Conservation (phyloP, 306 rosid species). For the Castanea mollissima region DNA sequence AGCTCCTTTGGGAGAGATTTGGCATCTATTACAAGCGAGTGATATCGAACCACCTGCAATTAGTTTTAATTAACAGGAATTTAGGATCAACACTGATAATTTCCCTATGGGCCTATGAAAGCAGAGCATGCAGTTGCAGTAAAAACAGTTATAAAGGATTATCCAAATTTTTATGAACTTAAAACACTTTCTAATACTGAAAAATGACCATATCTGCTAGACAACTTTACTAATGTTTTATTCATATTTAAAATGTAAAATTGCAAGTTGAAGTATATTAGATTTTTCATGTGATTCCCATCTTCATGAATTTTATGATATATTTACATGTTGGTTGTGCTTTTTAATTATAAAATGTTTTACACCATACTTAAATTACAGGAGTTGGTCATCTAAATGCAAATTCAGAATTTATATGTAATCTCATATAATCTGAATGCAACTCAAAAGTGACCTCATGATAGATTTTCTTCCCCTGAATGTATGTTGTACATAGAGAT, state of each 20-base stretch:
- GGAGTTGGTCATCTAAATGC: neutral
- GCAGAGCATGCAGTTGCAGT: neutral
- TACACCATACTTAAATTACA: neutral
- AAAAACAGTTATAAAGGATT: neutral
- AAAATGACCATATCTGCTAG: conserved; percentile 1
- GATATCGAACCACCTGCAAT: conserved; percentile 95
- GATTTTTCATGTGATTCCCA: neutral
- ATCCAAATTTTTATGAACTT: neutral
- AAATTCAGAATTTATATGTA: neutral
- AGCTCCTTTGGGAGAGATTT: conserved; percentile 83
- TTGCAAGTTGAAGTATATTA: neutral
- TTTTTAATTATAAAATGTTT: neutral
- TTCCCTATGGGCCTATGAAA: neutral
- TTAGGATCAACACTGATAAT: conserved; percentile 3
- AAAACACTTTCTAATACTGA: neutral
- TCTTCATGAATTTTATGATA: neutral
- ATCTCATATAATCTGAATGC: neutral
- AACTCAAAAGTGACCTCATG: neutral
- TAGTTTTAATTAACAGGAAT: conserved; percentile 22
- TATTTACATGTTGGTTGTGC: neutral
- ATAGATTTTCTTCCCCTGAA: neutral
- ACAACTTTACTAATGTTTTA: neutral
- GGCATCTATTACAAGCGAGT: conserved; percentile 86
- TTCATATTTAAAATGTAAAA: neutral
- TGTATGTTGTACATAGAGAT: neutral